Percentiles rank a stretch among this genome's conserved stretches.
These are phyloP conservation scores for Fomitopsis pulvina DNA, from an alignment of 768 basidiomycete genomes.

Conservation along the genomic window DNA sequence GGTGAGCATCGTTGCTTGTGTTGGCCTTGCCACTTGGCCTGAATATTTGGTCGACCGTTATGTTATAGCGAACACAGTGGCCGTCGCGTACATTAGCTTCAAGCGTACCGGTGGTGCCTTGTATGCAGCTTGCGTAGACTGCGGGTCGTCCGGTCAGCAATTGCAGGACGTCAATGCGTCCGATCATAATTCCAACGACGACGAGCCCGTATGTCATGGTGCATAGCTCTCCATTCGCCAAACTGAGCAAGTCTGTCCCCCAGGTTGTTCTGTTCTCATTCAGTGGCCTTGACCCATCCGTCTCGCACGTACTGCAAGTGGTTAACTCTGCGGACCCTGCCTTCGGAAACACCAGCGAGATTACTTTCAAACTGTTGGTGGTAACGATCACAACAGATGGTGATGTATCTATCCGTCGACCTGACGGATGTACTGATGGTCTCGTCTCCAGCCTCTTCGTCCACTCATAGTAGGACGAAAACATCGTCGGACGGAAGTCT, in stretches of 20 bases:
- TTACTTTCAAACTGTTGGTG: constrained; percentile 22
- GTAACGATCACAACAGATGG: constrained; percentile 8
- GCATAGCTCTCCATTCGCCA: too few relatives aligned
- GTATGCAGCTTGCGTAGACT: constrained; percentile 27
- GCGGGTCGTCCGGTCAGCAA: constrained; percentile 15
- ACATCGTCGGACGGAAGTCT: too few relatives aligned
- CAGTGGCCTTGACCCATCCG: constrained; percentile 18
- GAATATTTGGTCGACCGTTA: neutral
- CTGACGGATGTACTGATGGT: too few relatives aligned
- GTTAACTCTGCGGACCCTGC: constrained; percentile 19
- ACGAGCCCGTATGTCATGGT: too few relatives aligned
- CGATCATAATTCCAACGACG: constrained; percentile 16
- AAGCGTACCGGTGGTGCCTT: constrained; percentile 18
- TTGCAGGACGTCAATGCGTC: constrained; percentile 16
- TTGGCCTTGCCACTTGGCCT: too few relatives aligned
- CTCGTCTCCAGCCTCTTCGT: too few relatives aligned
- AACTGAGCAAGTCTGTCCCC: too few relatives aligned
- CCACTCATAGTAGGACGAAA: too few relatives aligned
- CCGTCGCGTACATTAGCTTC: constrained; percentile 24
- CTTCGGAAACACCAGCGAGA: constrained; percentile 14
- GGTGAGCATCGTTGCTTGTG: too few relatives aligned
- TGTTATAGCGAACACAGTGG: constrained; percentile 17
- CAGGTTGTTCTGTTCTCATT: constrained; percentile 25
- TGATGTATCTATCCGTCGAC: too few relatives aligned
- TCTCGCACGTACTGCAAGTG: constrained; percentile 20